These are phyloP conservation scores for Stereocaulon alpinum DNA, from an alignment of 495 filamentous ascomycete species.

Conservation along the genomic window DNA sequence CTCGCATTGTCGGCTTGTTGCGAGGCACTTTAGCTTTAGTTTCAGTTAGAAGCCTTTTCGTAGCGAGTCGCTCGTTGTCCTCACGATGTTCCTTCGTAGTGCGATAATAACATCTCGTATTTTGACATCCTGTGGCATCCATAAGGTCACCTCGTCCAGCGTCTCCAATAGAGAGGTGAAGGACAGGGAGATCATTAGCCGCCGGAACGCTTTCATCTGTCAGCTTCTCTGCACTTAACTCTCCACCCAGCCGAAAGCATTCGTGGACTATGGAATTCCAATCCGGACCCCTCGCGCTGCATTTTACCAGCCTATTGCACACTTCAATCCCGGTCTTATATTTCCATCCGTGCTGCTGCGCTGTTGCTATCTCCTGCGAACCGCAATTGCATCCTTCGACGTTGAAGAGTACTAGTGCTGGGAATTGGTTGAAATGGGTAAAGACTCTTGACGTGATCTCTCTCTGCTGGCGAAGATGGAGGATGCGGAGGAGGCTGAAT, in stretches of 20 bases:
- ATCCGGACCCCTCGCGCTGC: not conserved
- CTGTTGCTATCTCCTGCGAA: conserved; percentile 1
- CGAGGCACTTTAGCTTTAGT: not conserved
- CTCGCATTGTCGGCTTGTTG: conserved; percentile 10
- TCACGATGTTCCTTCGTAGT: not conserved
- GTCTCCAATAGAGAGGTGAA: conserved; percentile 11
- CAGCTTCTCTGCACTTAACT: not conserved
- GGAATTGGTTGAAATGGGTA: conserved; percentile 21
- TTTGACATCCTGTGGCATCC: not conserved
- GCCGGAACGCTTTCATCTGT: not conserved
- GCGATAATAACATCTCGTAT: conserved; percentile 1
- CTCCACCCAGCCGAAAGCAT: conserved; percentile 9
- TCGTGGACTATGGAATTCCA: conserved; percentile 12
- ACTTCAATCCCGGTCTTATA: conserved; percentile 10
- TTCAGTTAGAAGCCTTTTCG: not conserved
- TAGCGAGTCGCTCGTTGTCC: not conserved
- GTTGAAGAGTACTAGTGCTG: conserved; percentile 17
- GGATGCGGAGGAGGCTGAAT: conserved; percentile 22
- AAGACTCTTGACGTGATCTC: conserved; percentile 19
- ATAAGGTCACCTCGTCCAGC: conserved; percentile 1
- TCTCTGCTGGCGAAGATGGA: conserved; percentile 17
- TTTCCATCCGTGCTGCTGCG: conserved; percentile 12
- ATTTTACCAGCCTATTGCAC: not conserved
- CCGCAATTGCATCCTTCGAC: conserved; percentile 15
- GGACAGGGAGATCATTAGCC: conserved; percentile 10